phyloP scores from a whole-genome alignment of 1,284 basidiomycete species.

The Ceratobasidium sp. region DNA sequence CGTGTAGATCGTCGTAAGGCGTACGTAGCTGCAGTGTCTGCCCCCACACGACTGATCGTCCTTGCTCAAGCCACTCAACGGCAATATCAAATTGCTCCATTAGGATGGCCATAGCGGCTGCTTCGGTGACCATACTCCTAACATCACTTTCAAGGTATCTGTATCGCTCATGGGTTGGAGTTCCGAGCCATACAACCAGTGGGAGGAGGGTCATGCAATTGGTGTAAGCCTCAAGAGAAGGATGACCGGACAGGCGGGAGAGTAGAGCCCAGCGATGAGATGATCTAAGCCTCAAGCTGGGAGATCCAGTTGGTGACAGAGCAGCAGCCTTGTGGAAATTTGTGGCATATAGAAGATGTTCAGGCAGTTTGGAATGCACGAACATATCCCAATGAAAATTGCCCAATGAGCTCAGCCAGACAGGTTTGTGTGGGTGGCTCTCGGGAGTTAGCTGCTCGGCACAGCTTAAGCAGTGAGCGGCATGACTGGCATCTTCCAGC shows the following conservation, averaged over 20 bases:
- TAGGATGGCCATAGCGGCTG: background rate
- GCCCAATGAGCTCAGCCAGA: background rate
- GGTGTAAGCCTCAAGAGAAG: background rate
- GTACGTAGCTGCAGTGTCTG: constrained; percentile 21
- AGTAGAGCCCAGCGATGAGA: background rate
- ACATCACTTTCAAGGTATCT: background rate
- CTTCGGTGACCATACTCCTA: background rate
- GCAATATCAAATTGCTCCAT: background rate
- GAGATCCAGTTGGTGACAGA: background rate
- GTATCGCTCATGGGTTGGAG: background rate
- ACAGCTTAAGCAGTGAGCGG: background rate
- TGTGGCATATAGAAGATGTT: background rate
- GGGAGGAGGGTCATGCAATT: background rate
- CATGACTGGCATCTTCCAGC: background rate
- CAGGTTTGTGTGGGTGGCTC: background rate
- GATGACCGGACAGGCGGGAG: background rate
- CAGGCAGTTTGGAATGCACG: too few species aligned
- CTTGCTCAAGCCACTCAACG: constrained; percentile 32
- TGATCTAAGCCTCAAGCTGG: background rate
- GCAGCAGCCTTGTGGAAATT: background rate
- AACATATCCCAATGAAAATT: background rate
- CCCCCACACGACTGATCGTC: constrained; percentile 24
- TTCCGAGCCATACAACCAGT: constrained; percentile 16
- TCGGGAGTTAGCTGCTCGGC: background rate
- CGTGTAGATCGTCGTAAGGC: background rate